Percentiles rank a stretch among this genome's conserved stretches.
Conservation (phyloP, 495 filamentous ascomycete species). For the Lasiosphaeris hirsuta region DNA sequence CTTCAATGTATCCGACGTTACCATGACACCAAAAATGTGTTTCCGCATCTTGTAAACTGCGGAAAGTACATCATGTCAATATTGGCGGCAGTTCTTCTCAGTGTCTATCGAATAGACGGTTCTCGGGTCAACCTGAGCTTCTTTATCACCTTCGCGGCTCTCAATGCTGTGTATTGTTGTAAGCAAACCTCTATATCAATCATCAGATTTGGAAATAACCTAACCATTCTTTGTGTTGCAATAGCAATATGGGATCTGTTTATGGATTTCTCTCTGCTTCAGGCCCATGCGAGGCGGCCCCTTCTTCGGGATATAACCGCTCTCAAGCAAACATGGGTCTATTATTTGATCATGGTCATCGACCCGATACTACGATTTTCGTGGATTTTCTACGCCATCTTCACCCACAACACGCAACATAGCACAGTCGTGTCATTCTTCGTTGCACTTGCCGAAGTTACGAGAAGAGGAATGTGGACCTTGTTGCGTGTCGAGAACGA, state of each 20-base stretch:
- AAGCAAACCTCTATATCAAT: constrained; percentile 27
- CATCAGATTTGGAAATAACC: not conserved
- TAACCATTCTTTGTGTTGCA: not conserved
- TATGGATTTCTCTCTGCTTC: constrained; percentile 90
- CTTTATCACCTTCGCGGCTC: constrained; percentile 73
- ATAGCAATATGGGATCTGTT: constrained; percentile 87
- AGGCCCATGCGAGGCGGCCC: constrained; percentile 63
- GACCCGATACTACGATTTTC: constrained; percentile 90
- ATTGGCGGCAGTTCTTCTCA: constrained; percentile 69
- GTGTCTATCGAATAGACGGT: constrained; percentile 74
- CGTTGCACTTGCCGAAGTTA: constrained; percentile 71
- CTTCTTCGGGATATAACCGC: constrained; percentile 79
- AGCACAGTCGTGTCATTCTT: constrained; percentile 73
- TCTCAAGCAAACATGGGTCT: constrained; percentile 71
- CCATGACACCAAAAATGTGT: constrained; percentile 76
- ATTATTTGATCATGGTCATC: constrained; percentile 78
- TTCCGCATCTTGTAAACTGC: constrained; percentile 89
- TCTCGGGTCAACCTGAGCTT: constrained; percentile 50
- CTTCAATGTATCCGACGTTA: constrained; percentile 91
- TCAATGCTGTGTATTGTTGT: constrained; percentile 82
- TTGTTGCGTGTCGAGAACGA: constrained; percentile 96
- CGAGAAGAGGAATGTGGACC: constrained; percentile 81
- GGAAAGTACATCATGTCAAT: constrained; percentile 90
- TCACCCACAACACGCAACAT: constrained; percentile 71
- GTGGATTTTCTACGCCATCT: constrained; percentile 94